These are phyloP conservation scores for Myxozyma kluyveri DNA, from an alignment of 805 yeast species.

Conservation along the genomic window DNA sequence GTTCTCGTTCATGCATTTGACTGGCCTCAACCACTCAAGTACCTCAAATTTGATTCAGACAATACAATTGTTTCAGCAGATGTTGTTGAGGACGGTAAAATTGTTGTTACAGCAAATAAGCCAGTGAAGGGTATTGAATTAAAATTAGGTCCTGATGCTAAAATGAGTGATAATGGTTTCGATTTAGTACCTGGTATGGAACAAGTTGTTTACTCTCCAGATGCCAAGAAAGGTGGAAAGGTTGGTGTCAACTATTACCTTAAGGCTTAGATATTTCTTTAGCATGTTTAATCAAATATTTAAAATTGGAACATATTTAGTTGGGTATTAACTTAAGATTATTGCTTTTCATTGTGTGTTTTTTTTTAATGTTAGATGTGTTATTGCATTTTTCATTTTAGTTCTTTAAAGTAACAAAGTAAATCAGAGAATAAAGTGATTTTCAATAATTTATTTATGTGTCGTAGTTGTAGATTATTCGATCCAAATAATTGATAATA, in stretches of 20 bases:
- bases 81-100: conserved; percentile 34
- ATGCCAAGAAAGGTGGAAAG: not conserved
- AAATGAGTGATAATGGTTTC: conserved; percentile 47
- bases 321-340: too few relatives aligned
- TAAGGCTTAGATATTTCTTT: not conserved
- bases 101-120: conserved; percentile 35
- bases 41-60: conserved; percentile 38
- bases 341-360: too few relatives aligned
- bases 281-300: too few relatives aligned
- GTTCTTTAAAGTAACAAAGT: too few relatives aligned
- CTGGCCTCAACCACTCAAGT: conserved; percentile 54
- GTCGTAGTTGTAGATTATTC: too few relatives aligned
- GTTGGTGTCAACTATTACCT: not conserved
- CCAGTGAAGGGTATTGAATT: conserved; percentile 50
- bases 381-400: too few relatives aligned
- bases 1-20: conserved; percentile 41
- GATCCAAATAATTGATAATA: too few relatives aligned
- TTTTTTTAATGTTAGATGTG: too few relatives aligned
- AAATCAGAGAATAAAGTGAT: too few relatives aligned
- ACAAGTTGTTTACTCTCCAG: not conserved
- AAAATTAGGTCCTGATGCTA: conserved; percentile 31
- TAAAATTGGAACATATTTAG: too few relatives aligned
- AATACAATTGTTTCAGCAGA: conserved; percentile 30
- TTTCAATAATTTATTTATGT: too few relatives aligned
- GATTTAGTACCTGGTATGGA: conserved; percentile 40